Evolutionary conservation across 495 filamentous ascomycete genomes (phyloP), one percentile per base, ranked within the genome.

Genomic region (Glutinoglossum americanum): DNA sequence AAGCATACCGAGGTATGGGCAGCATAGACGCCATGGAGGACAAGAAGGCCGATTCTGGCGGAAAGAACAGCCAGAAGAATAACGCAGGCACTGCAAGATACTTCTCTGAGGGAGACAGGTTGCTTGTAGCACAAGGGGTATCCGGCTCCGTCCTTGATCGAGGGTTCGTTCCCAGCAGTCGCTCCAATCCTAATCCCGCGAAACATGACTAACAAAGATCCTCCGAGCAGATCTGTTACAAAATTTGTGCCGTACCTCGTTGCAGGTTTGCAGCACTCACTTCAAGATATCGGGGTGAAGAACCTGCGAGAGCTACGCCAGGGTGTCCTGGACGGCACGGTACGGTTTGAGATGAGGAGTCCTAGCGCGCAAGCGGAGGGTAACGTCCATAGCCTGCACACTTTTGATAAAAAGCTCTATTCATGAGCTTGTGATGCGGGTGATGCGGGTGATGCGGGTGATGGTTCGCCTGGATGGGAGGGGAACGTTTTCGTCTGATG

Each of bases 21-120:
- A 84, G 79, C 65, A 99, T 99, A 66, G 92, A 95, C 65, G 92
- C 90, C 57, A 99, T 99, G 92, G 93, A 99, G 70, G 90, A 96
- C 70, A 93, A 87, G 78, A 97, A 95, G 74, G 83, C 87, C 21
- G 86, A 81, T 32, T 70, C 68, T 51, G 70, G 66, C 57, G 69
- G 65, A 57, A 84, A 83, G 70, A 77, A 87, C 64, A 77, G 75
- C 73, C 87, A 90, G 70, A 83, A 84, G 63, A 85, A 81, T 70
- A 97, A 97, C 71, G 92, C 92, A 60, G 92, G 93, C 61, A 95
- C 93, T 57, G 93, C 92, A 56, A 83, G 92, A 48, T 99, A 99
- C 76, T 99, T 99, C 75, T 94, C 87, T 57, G 92, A 99, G 70
- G 92, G 90, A 62, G 87, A 90, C 68, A 79, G 82, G 59, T 79